phyloP scores from a whole-genome alignment of 2,329 filamentous ascomycete species.

The Alternaria dauci region DNA sequence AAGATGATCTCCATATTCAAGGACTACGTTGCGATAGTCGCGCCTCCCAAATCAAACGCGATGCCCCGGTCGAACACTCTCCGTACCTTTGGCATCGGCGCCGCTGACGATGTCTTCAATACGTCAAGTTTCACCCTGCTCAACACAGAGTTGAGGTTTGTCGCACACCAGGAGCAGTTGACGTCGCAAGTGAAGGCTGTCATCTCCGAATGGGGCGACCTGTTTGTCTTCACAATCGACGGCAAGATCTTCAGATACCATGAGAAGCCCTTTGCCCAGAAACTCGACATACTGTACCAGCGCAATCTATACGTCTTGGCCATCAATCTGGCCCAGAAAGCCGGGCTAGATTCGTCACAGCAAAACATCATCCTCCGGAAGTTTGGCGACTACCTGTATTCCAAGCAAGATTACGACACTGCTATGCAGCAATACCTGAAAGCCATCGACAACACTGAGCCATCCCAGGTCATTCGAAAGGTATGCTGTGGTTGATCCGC shows the following conservation, averaged over 20 bases:
- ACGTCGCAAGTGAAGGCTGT: slow-evolving; percentile 80
- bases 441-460: slow-evolving; percentile 94
- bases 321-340: slow-evolving; percentile 91
- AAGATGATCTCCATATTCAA: slow-evolving; percentile 79
- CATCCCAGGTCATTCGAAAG: slow-evolving; percentile 94
- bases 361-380: slow-evolving; percentile 92
- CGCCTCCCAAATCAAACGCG: slow-evolving; percentile 71
- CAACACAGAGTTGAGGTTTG: slow-evolving; percentile 89
- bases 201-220: slow-evolving; percentile 87
- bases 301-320: slow-evolving; percentile 91
- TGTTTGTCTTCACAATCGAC: slow-evolving; percentile 89
- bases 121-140: slow-evolving; percentile 88
- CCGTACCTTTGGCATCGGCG: slow-evolving; percentile 75
- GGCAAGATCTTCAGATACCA: slow-evolving; percentile 88
- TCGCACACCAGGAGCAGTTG: slow-evolving; percentile 87
- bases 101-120: slow-evolving; percentile 81
- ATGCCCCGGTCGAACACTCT: slow-evolving; percentile 67
- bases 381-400: slow-evolving; percentile 93
- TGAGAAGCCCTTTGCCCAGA: slow-evolving; percentile 88
- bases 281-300: slow-evolving; percentile 91
- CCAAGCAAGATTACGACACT: slow-evolving; percentile 93
- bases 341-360: slow-evolving; percentile 78
- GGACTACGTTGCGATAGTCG: slow-evolving; percentile 87
- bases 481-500: slow-evolving; percentile 51
- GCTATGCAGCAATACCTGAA: slow-evolving; percentile 99